Evolutionary conservation across 306 rosid genomes (phyloP).

Genomic region (Echinosophora koreensis): DNA sequence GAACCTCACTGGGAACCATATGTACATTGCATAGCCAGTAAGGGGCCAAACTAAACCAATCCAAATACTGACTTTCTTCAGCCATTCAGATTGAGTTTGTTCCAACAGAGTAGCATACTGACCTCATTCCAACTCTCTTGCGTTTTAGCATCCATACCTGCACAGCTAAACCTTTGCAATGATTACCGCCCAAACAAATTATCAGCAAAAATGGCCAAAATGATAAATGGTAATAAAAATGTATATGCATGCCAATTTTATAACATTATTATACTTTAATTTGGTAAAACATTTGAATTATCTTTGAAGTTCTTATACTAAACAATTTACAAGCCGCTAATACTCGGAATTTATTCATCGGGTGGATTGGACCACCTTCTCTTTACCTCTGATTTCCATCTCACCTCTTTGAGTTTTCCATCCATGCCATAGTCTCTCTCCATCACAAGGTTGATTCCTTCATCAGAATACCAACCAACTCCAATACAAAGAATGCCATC

Average conservation of each 20-base stretch:
- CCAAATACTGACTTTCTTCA: background rate
- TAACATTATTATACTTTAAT: constrained; percentile 9
- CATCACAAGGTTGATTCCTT: constrained; percentile 95
- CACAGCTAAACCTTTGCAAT: background rate
- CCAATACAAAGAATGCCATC: constrained; percentile 93
- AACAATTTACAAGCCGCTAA: constrained; percentile 42
- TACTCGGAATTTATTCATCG: constrained; percentile 48
- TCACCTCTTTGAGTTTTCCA: constrained; percentile 87
- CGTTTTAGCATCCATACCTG: background rate
- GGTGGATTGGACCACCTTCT: constrained; percentile 79
- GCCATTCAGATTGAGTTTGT: background rate
- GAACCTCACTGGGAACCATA: background rate
- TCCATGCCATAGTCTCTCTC: constrained; percentile 95
- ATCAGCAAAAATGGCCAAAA: constrained; percentile 3
- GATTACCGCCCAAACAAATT: background rate
- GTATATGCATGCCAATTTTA: background rate
- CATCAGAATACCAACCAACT: constrained; percentile 94
- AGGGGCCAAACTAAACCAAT: background rate
- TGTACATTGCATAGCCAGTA: background rate
- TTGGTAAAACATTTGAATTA: background rate
- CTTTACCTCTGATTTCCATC: constrained; percentile 80
- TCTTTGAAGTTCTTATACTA: constrained; percentile 25
- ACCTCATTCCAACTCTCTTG: background rate
- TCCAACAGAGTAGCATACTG: background rate
- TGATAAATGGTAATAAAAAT: background rate